Evolutionary conservation across 176 grass and related monocot species (phyloP).

Genomic region (Metroxylon sagu): DNA sequence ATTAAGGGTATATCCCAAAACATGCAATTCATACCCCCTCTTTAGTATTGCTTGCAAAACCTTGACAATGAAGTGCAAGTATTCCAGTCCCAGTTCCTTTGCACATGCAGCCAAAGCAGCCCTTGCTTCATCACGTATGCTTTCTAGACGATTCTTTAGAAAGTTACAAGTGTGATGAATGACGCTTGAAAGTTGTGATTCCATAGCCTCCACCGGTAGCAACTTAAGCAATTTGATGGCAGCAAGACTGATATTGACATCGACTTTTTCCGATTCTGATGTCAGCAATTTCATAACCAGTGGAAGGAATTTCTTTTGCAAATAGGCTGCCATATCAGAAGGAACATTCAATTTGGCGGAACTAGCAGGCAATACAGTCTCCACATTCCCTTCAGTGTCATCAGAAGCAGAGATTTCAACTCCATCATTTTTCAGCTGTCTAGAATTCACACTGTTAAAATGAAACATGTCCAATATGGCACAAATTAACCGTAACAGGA

Average conservation of each 20-base stretch:
- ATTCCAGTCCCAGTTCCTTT: slow-evolving; percentile 88
- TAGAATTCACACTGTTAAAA: slow-evolving; percentile 22
- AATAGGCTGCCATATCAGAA: slow-evolving; percentile 51
- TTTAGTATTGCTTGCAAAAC: slow-evolving; percentile 84
- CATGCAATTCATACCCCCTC: slow-evolving; percentile 92
- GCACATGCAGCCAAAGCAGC: slow-evolving; percentile 69
- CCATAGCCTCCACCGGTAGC: slow-evolving; percentile 53
- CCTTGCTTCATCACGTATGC: slow-evolving; percentile 81
- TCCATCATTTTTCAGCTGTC: slow-evolving; percentile 1
- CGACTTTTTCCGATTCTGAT: slow-evolving; percentile 72
- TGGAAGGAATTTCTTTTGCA: slow-evolving; percentile 62
- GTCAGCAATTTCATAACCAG: slow-evolving; percentile 65
- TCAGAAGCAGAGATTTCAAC: slow-evolving; percentile 17
- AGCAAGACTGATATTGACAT: slow-evolving; percentile 73
- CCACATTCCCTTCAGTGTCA: not conserved
- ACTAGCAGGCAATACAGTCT: slow-evolving; percentile 13
- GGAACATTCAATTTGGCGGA: slow-evolving; percentile 26
- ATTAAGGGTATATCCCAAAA: slow-evolving; percentile 87
- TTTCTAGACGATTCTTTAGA: slow-evolving; percentile 85
- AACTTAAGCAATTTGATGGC: slow-evolving; percentile 92
- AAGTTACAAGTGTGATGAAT: slow-evolving; percentile 77
- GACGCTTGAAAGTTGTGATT: slow-evolving; percentile 88
- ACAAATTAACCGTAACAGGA: slow-evolving; percentile 72
- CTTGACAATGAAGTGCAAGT: slow-evolving; percentile 74
- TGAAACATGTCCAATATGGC: slow-evolving; percentile 70